A percentile compares a stretch with the other conserved stretches of the same genome.
phyloP scores from a whole-genome alignment of 345 rosid species.

The Xanthoceras sorbifolium region DNA sequence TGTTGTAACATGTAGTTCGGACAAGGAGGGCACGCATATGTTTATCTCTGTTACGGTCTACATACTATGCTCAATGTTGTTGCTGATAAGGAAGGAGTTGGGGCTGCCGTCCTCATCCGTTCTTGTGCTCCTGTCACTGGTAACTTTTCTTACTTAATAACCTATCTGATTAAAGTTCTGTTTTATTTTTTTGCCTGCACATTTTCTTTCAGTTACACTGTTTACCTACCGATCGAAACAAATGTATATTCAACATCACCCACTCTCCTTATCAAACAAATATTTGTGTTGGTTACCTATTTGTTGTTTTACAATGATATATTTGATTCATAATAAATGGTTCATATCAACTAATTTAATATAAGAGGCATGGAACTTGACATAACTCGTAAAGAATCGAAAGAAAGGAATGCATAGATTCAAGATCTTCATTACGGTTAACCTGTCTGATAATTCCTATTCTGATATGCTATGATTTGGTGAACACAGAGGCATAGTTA shows the following conservation, averaged over 20 bases:
- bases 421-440: neutral
- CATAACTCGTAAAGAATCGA: neutral
- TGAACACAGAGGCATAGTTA: slow-evolving; percentile 5
- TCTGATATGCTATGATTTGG: neutral
- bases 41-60: slow-evolving; percentile 91
- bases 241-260: no score
- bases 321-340: no score
- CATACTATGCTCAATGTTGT: slow-evolving; percentile 92
- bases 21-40: slow-evolving; percentile 91
- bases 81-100: slow-evolving; percentile 87
- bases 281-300: neutral
- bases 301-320: no score
- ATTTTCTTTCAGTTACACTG: no score
- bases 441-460: neutral
- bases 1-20: slow-evolving; percentile 62
- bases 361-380: neutral
- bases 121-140: slow-evolving; percentile 87
- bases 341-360: neutral
- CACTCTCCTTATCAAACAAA: no score
- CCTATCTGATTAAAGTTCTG: neutral
- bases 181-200: neutral
- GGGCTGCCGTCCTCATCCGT: slow-evolving; percentile 86
- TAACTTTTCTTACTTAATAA: slow-evolving; percentile 26
- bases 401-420: neutral
- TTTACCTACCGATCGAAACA: no score